Conservation (phyloP, 192 early-diverging fungal species). For the Paraglomus brasilianum region DNA sequence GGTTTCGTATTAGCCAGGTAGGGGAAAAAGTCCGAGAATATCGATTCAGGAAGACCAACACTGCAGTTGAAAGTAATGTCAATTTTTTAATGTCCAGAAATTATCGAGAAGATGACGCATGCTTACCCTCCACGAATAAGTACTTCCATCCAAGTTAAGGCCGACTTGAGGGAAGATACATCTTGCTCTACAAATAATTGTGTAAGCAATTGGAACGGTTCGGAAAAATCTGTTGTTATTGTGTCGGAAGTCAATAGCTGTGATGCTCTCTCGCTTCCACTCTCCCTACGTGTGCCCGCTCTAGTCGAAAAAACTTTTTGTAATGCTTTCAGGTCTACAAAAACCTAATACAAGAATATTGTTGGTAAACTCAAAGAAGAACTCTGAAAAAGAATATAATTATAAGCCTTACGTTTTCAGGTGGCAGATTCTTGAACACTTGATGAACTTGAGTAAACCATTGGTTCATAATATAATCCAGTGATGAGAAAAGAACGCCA, state of each 20-base stretch:
- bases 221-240: neutral
- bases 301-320: conserved; percentile 2
- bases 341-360: conserved; percentile 15
- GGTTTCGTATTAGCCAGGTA: conserved; percentile 25
- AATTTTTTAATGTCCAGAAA: neutral
- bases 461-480: conserved; percentile 40
- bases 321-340: conserved; percentile 24
- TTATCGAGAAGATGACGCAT: neutral
- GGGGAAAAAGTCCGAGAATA: conserved; percentile 36
- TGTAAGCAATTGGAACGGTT: conserved; percentile 33
- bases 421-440: conserved; percentile 4
- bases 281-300: too few relatives aligned
- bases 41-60: conserved; percentile 37
- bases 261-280: neutral
- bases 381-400: too few relatives aligned
- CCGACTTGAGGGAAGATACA: conserved; percentile 32
- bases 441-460: conserved; percentile 46
- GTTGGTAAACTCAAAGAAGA: too few relatives aligned
- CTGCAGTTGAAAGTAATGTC: conserved; percentile 23
- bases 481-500: conserved; percentile 44
- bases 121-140: conserved; percentile 41
- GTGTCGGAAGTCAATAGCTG: neutral
- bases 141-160: conserved; percentile 41
- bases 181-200: conserved; percentile 32
- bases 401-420: neutral